phyloP scores from a whole-genome alignment of 768 basidiomycete genomes.

The Psilocybe cyanescens region DNA sequence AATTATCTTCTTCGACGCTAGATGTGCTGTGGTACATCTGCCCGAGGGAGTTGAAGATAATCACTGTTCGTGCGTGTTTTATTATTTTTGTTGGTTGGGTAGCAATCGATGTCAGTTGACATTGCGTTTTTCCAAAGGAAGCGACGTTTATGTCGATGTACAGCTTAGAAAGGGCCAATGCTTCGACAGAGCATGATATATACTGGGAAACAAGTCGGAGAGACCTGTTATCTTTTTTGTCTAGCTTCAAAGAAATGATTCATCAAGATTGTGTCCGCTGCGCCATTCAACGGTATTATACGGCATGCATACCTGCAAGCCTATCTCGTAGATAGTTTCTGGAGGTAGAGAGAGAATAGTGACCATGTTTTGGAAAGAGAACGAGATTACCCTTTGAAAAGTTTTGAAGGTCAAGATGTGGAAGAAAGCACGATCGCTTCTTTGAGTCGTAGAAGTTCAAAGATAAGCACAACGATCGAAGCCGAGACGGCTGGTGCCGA shows the following conservation, averaged over 20 bases:
- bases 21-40: not conserved
- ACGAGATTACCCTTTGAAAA: too few relatives aligned
- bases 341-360: not conserved
- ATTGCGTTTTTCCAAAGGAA: not conserved
- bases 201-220: not conserved
- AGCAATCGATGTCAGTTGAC: not conserved
- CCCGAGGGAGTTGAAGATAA: not conserved
- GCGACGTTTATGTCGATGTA: not conserved
- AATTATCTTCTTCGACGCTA: not conserved
- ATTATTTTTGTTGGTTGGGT: not conserved
- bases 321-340: conserved; percentile 5
- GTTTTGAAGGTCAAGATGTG: too few relatives aligned
- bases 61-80: not conserved
- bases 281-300: too few relatives aligned
- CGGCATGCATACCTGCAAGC: not conserved
- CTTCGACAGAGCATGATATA: not conserved
- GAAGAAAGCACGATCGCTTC: too few relatives aligned
- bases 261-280: not conserved
- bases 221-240: not conserved
- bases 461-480: too few relatives aligned
- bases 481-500: too few relatives aligned
- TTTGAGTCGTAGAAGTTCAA: too few relatives aligned
- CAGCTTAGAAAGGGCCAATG: not conserved
- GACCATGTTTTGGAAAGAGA: not conserved
- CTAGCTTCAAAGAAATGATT: not conserved